These are phyloP conservation scores for Suillus sp. DNA, from an alignment of 768 basidiomycete species.

Conservation along the genomic window DNA sequence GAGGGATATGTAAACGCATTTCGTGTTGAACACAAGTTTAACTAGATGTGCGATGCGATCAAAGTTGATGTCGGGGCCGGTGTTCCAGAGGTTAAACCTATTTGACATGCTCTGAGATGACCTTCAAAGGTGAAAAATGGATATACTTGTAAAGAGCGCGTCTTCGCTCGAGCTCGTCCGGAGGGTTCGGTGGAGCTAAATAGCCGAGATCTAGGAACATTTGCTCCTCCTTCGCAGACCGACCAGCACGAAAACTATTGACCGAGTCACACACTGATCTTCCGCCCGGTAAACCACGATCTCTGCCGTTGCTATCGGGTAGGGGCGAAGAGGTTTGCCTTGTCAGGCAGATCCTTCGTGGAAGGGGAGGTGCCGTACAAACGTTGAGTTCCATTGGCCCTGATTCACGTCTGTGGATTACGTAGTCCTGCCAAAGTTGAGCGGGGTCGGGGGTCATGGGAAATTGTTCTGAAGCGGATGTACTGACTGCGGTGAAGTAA, in stretches of 20 bases:
- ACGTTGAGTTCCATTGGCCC: constrained; percentile 33
- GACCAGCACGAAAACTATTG: constrained; percentile 41
- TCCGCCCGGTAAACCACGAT: constrained; percentile 36
- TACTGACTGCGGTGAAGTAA: constrained; percentile 32
- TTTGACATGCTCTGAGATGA: constrained; percentile 11
- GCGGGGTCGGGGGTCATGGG: constrained; percentile 20
- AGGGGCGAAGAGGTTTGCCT: constrained; percentile 69
- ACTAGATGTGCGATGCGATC: constrained; percentile 92
- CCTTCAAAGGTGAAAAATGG: background rate
- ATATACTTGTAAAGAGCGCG: constrained; percentile 83
- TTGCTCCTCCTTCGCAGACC: constrained; percentile 66
- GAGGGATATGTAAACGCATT: constrained; percentile 79
- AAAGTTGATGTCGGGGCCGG: constrained; percentile 85
- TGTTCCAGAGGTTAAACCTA: constrained; percentile 90
- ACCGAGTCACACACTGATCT: constrained; percentile 35
- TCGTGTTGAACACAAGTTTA: constrained; percentile 90
- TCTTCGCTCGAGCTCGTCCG: constrained; percentile 79
- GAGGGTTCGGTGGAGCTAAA: constrained; percentile 80
- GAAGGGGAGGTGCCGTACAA: constrained; percentile 48
- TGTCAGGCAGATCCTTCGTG: constrained; percentile 55
- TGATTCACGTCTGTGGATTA: constrained; percentile 27
- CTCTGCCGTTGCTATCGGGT: constrained; percentile 43
- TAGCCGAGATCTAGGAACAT: constrained; percentile 67
- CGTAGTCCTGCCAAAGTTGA: constrained; percentile 31
- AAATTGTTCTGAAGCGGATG: constrained; percentile 27